A percentile compares a stretch with the other conserved stretches of the same genome.
phyloP scores from a whole-genome alignment of 2,329 filamentous ascomycete species.

The Biscogniauxia sp. region DNA sequence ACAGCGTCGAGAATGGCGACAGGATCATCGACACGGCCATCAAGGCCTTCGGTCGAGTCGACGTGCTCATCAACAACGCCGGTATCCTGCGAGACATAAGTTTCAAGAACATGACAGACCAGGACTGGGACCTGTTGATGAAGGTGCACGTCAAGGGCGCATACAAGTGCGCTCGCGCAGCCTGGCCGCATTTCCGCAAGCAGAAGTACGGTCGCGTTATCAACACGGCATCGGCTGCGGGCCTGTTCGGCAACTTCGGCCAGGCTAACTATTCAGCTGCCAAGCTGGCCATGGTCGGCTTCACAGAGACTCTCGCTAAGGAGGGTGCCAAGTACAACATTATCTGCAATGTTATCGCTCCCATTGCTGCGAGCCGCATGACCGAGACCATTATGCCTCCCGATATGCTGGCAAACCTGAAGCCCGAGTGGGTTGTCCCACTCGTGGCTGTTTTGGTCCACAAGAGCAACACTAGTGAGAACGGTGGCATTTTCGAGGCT shows the following conservation, averaged over 20 bases:
- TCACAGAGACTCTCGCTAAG: conserved; percentile 96
- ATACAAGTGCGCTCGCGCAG: conserved; percentile 92
- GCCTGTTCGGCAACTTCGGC: conserved; percentile 92
- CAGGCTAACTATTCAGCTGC: conserved; percentile 97
- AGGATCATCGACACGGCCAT: conserved; percentile 90
- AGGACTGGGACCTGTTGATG: conserved; percentile 95
- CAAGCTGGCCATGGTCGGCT: conserved; percentile 92
- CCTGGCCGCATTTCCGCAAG: conserved; percentile 97
- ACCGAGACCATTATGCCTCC: conserved; percentile 93
- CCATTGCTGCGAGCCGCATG: conserved; percentile 93
- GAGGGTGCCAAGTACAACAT: conserved; percentile 99
- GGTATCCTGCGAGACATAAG: conserved; percentile 92
- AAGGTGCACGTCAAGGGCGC: conserved; percentile 89
- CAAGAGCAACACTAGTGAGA: conserved; percentile 78
- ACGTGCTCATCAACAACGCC: conserved; percentile 96
- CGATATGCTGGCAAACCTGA: conserved; percentile 80
- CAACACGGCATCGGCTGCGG: conserved; percentile 94
- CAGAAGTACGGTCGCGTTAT: conserved; percentile 97
- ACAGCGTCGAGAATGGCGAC: conserved; percentile 89
- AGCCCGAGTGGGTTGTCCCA: conserved; percentile 93
- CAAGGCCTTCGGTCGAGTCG: conserved; percentile 78
- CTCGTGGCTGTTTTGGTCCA: conserved; percentile 86
- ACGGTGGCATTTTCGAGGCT: conserved; percentile 86
- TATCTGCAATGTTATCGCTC: conserved; percentile 88
- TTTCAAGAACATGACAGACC: conserved; percentile 98